These are phyloP conservation scores for Arthroderma sp. DNA, from an alignment of 2,329 filamentous ascomycete species.

Conservation along the genomic window DNA sequence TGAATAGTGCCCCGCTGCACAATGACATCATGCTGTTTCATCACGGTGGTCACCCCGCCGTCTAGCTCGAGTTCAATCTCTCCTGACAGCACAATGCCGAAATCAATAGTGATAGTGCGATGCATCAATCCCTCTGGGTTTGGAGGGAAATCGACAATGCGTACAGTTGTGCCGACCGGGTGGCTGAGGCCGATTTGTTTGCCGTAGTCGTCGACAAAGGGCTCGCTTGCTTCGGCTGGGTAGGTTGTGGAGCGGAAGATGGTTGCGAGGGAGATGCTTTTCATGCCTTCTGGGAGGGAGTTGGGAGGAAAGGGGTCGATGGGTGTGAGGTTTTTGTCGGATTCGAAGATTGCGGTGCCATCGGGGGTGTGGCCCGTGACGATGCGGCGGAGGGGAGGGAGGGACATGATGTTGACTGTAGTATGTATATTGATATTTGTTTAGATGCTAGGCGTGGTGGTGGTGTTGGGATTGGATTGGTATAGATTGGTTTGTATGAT, in stretches of 20 bases:
- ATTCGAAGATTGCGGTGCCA: constrained; percentile 17
- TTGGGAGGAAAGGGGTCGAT: constrained; percentile 11
- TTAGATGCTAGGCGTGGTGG: neutral
- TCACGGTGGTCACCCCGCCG: constrained; percentile 15
- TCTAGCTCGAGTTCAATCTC: constrained; percentile 19
- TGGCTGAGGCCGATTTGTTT: constrained; percentile 14
- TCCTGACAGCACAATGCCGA: constrained; percentile 19
- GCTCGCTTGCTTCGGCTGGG: constrained; percentile 12
- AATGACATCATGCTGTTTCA: constrained; percentile 17
- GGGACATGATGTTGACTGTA: neutral
- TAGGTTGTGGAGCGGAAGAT: constrained; percentile 14
- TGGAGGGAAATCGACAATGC: constrained; percentile 18
- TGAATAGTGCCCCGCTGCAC: constrained; percentile 20
- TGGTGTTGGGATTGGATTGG: neutral
- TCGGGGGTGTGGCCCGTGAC: constrained; percentile 16
- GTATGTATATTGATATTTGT: neutral
- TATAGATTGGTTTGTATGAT: no score
- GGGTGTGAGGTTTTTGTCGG: constrained; percentile 14
- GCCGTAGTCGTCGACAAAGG: constrained; percentile 14
- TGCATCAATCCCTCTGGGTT: constrained; percentile 13
- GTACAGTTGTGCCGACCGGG: constrained; percentile 11
- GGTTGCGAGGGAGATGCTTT: constrained; percentile 15
- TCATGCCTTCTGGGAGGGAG: constrained; percentile 6
- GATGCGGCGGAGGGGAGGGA: constrained; percentile 12
- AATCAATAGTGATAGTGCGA: constrained; percentile 18